These are phyloP conservation scores for Phialophora macrospora DNA, from an alignment of 2,329 filamentous ascomycete genomes.

Conservation along the genomic window DNA sequence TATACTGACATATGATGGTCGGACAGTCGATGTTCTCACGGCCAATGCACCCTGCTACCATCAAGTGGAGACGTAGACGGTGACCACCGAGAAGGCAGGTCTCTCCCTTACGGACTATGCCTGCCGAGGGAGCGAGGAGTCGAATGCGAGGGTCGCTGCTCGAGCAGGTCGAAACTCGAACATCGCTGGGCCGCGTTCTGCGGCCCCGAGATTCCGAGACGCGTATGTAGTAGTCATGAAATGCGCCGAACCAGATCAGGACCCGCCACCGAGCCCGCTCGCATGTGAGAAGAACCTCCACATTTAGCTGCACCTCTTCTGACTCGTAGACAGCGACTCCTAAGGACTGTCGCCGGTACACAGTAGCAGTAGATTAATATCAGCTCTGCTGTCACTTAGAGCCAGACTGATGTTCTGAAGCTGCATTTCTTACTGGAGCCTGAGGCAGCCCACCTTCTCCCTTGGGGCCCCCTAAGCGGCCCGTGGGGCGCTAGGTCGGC, in stretches of 20 bases:
- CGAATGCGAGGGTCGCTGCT: not conserved
- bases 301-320: no score
- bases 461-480: not conserved
- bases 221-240: no score
- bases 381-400: not conserved
- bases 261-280: no score
- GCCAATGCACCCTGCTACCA: conserved; percentile 29
- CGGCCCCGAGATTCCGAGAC: not conserved
- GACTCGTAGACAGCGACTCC: no score
- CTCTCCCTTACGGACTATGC: not conserved
- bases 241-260: no score
- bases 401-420: not conserved
- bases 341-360: no score
- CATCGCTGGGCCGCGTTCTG: not conserved
- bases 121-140: not conserved
- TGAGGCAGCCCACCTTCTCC: not conserved
- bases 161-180: not conserved
- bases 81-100: not conserved
- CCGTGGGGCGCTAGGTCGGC: not conserved
- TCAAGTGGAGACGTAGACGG: conserved; percentile 21
- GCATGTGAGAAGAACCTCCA: no score
- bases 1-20: conserved; percentile 4
- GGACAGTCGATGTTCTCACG: conserved; percentile 27
- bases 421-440: not conserved
- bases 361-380: not conserved